These are phyloP conservation scores for Thelephora ganbajun DNA, from an alignment of 768 basidiomycete genomes.

Conservation along the genomic window DNA sequence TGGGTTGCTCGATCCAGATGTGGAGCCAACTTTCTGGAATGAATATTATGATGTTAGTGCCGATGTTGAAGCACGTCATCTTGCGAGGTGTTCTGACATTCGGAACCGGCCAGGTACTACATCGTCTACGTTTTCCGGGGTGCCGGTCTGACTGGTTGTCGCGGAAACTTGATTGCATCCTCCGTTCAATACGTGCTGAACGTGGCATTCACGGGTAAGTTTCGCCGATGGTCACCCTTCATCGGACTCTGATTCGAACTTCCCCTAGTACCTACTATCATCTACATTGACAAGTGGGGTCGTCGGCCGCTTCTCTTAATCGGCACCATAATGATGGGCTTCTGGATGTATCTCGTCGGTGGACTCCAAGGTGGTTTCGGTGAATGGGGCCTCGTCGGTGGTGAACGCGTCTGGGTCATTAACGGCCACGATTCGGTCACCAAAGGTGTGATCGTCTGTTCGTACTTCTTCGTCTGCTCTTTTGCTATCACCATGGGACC, in stretches of 20 bases:
- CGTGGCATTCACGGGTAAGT: conserved; percentile 21
- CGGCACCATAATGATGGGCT: conserved; percentile 56
- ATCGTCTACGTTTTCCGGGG: conserved; percentile 62
- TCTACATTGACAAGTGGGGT: conserved; percentile 70
- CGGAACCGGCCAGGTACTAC: conserved; percentile 28
- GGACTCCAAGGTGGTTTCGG: conserved; percentile 60
- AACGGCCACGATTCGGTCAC: conserved; percentile 37
- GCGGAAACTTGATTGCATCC: conserved; percentile 64
- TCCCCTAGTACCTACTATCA: conserved; percentile 25
- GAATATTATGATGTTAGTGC: conserved; percentile 66
- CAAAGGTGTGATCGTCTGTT: conserved; percentile 62
- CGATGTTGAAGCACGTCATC: background rate
- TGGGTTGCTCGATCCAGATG: conserved; percentile 64
- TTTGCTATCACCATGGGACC: conserved; percentile 72
- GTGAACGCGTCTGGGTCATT: conserved; percentile 45
- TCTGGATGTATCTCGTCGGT: conserved; percentile 68
- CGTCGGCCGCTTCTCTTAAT: conserved; percentile 61
- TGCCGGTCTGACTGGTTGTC: conserved; percentile 61
- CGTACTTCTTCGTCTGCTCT: conserved; percentile 63
- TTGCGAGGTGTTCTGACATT: background rate
- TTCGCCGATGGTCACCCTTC: conserved; percentile 1
- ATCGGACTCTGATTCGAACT: background rate
- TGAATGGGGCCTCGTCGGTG: conserved; percentile 38
- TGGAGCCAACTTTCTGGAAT: conserved; percentile 69
- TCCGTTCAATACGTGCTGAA: conserved; percentile 43